Conservation (phyloP, 2,329 filamentous ascomycete species). For the Cercospora citrullina region DNA sequence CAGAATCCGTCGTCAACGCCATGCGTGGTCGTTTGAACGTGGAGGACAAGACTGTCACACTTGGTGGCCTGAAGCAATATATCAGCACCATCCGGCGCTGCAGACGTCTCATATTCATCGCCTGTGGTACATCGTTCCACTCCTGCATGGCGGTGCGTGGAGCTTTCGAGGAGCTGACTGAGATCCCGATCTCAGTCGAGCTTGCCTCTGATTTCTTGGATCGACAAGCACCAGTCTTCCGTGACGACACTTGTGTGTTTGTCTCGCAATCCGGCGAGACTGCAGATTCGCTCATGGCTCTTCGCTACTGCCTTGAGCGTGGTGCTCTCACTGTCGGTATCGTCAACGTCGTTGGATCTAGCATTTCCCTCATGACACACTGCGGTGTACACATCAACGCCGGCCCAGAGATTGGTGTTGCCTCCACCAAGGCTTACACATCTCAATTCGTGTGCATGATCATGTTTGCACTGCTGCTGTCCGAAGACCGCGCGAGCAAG, state of each 20-base stretch:
- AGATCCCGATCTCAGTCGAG: conserved; percentile 97
- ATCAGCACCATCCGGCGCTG: conserved; percentile 95
- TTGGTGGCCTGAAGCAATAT: conserved; percentile 94
- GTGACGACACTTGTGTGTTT: conserved; percentile 98
- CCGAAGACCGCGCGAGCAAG: conserved; percentile 96
- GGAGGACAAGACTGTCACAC: conserved; percentile 89
- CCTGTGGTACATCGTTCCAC: conserved; percentile 97
- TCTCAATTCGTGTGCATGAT: conserved; percentile 99
- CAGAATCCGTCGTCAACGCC: conserved; percentile 98
- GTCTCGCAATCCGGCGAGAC: conserved; percentile 99
- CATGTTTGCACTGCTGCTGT: conserved; percentile 96
- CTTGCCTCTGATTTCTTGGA: conserved; percentile 98
- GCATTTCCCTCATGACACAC: conserved; percentile 97
- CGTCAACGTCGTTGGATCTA: conserved; percentile 97
- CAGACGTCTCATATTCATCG: conserved; percentile 97
- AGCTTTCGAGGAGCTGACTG: conserved; percentile 94
- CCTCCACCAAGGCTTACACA: conserved; percentile 98
- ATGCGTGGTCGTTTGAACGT: conserved; percentile 98
- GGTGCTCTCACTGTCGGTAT: conserved; percentile 96
- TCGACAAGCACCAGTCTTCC: conserved; percentile 94
- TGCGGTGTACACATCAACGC: conserved; percentile 99
- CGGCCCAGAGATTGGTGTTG: conserved; percentile 96
- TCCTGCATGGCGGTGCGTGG: conserved; percentile 99
- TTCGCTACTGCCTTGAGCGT: conserved; percentile 96
- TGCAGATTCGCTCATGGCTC: conserved; percentile 93